phyloP scores from a whole-genome alignment of 2,329 filamentous ascomycete genomes.

The Alternaria incomplexa region DNA sequence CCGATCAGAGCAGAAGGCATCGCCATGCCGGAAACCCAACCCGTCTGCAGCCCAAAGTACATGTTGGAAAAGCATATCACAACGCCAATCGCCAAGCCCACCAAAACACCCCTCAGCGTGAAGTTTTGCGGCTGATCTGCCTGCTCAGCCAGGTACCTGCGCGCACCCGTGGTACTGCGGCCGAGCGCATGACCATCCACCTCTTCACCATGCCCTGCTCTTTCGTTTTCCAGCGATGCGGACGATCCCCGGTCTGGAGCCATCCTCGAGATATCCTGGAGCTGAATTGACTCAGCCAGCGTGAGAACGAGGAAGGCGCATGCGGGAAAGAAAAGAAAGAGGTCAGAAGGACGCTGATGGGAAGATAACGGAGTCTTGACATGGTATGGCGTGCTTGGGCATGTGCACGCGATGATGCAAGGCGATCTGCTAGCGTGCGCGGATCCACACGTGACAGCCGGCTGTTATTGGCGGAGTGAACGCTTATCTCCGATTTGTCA shows the following conservation, averaged over 20 bases:
- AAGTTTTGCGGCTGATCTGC: constrained; percentile 70
- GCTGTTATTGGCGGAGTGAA: constrained; percentile 1
- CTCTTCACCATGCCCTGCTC: constrained; percentile 25
- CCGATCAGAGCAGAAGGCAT: constrained; percentile 96
- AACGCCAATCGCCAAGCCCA: constrained; percentile 82
- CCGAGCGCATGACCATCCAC: constrained; percentile 20
- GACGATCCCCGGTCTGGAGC: constrained; percentile 45
- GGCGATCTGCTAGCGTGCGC: constrained; percentile 9
- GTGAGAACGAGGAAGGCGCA: constrained; percentile 7
- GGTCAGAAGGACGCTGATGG: constrained; percentile 7
- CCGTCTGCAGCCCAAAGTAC: constrained; percentile 96
- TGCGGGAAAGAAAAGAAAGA: not conserved
- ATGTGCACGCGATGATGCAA: constrained; percentile 28
- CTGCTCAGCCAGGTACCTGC: constrained; percentile 35
- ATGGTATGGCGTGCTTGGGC: constrained; percentile 28
- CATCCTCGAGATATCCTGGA: constrained; percentile 33
- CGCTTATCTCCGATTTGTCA: constrained; percentile 43
- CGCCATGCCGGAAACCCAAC: constrained; percentile 86
- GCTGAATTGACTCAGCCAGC: constrained; percentile 27
- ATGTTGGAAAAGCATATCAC: constrained; percentile 97
- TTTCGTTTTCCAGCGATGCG: constrained; percentile 26
- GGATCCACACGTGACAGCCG: constrained; percentile 18
- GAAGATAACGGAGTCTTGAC: constrained; percentile 6
- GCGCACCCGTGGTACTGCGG: constrained; percentile 22
- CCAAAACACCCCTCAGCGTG: constrained; percentile 78